Percentiles rank a stretch among this genome's conserved stretches.
These are phyloP conservation scores for Mucor racemosus DNA, from an alignment of 371 early-diverging fungal genomes.

Conservation along the genomic window DNA sequence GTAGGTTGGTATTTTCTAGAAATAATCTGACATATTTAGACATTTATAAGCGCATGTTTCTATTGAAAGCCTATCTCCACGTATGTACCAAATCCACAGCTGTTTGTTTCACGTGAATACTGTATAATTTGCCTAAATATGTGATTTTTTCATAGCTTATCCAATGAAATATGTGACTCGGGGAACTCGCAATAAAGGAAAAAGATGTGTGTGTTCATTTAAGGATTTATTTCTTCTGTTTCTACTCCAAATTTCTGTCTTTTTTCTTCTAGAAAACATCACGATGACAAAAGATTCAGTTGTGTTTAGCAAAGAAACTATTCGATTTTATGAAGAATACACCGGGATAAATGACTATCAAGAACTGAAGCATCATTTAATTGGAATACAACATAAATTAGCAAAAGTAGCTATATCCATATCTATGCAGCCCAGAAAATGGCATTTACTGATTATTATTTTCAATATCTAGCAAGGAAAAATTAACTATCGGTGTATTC, in stretches of 20 bases:
- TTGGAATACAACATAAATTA: conserved; percentile 22
- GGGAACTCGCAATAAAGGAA: not conserved
- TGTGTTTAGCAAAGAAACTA: conserved; percentile 5
- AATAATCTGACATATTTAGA: not conserved
- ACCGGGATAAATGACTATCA: conserved; percentile 27
- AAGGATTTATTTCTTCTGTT: not conserved
- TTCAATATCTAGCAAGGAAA: conserved; percentile 20
- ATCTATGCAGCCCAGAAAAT: not conserved
- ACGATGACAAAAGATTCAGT: conserved; percentile 1
- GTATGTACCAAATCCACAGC: not conserved
- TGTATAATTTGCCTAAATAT: conserved; percentile 1
- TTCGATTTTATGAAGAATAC: conserved; percentile 34
- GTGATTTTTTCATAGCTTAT: not conserved
- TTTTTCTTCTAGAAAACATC: not conserved
- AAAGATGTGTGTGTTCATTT: not conserved
- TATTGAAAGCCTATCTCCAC: too few species aligned
- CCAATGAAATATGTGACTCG: not conserved
- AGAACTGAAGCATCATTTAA: conserved; percentile 27
- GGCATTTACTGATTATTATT: not conserved
- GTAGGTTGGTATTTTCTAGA: not conserved
- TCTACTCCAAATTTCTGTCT: not conserved
- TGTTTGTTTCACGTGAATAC: not conserved
- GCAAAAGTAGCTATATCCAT: conserved; percentile 21
- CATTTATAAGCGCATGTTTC: too few species aligned
- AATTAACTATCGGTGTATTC: conserved; percentile 42